These are phyloP conservation scores for Phallus indusiatus DNA, from an alignment of 768 basidiomycete genomes.

Conservation along the genomic window DNA sequence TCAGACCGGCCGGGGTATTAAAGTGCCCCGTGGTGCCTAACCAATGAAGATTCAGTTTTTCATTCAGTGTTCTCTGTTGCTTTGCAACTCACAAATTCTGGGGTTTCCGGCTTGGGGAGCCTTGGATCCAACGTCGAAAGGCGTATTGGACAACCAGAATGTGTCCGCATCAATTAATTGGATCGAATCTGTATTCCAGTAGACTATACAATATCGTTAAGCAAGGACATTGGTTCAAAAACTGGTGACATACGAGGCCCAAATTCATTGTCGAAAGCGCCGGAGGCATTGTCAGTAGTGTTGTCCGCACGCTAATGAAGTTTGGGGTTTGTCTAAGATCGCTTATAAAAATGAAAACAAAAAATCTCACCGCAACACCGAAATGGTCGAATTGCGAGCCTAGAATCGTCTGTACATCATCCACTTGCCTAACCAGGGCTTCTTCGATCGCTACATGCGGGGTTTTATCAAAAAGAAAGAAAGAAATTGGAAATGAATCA, in stretches of 20 bases:
- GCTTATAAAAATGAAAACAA: neutral
- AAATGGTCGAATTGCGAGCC: conserved; percentile 36
- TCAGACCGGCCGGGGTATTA: no score
- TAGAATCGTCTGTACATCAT: conserved; percentile 43
- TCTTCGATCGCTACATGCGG: conserved; percentile 38
- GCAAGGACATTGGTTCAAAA: neutral
- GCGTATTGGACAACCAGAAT: conserved; percentile 43
- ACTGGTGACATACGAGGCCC: neutral
- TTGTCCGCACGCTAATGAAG: neutral
- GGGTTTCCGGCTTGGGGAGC: conserved; percentile 1
- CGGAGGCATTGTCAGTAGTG: neutral
- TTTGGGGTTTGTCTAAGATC: neutral
- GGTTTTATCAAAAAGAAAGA: neutral
- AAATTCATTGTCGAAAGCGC: neutral
- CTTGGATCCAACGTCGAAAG: neutral
- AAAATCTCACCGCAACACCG: neutral
- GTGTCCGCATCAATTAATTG: no score
- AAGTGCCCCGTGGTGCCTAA: conserved; percentile 13
- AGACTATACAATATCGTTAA: neutral
- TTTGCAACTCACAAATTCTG: neutral
- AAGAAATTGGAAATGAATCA: conserved; percentile 15
- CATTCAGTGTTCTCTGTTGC: no score
- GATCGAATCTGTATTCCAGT: conserved; percentile 13
- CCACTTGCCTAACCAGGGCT: conserved; percentile 45
- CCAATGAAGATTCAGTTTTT: no score